Conservation (phyloP, 2,329 filamentous ascomycete genomes). For the Huntiella decipiens region DNA sequence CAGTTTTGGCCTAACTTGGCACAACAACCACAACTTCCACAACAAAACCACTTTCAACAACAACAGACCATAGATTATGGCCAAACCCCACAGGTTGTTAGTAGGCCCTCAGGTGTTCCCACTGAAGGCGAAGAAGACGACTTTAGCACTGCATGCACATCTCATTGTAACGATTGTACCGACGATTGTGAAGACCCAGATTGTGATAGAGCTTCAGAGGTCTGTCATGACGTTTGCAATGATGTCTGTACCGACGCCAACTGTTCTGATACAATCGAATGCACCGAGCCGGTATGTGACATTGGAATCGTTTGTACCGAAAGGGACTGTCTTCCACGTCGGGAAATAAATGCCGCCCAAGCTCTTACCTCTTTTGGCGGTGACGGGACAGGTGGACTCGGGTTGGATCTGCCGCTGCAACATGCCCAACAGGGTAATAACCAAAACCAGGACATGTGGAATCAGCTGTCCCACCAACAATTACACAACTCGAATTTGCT, state of each 20-base stretch:
- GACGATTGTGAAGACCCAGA: conserved; percentile 20
- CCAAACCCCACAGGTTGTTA: neutral
- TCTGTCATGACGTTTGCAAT: conserved; percentile 24
- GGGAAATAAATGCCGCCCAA: conserved; percentile 15
- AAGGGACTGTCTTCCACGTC: conserved; percentile 8
- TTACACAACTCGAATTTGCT: no score
- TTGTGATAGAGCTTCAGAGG: conserved; percentile 18
- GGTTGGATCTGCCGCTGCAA: neutral
- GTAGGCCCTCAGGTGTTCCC: neutral
- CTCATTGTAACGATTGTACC: conserved; percentile 19
- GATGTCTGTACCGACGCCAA: conserved; percentile 21
- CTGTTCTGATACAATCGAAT: conserved; percentile 16
- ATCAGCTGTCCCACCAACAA: no score
- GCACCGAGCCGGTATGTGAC: conserved; percentile 12
- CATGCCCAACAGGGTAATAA: neutral
- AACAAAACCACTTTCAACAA: no score
- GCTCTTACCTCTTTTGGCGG: conserved; percentile 17
- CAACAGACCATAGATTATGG: neutral
- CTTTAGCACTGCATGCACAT: conserved; percentile 19
- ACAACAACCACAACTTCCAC: neutral
- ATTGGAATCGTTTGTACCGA: conserved; percentile 11
- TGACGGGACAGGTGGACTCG: neutral
- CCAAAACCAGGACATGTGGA: neutral
- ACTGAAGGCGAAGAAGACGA: conserved; percentile 15
- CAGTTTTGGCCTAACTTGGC: neutral